These are phyloP conservation scores for Phaeoacremonium minimum DNA, from an alignment of 2,329 filamentous ascomycete genomes.

Conservation along the genomic window DNA sequence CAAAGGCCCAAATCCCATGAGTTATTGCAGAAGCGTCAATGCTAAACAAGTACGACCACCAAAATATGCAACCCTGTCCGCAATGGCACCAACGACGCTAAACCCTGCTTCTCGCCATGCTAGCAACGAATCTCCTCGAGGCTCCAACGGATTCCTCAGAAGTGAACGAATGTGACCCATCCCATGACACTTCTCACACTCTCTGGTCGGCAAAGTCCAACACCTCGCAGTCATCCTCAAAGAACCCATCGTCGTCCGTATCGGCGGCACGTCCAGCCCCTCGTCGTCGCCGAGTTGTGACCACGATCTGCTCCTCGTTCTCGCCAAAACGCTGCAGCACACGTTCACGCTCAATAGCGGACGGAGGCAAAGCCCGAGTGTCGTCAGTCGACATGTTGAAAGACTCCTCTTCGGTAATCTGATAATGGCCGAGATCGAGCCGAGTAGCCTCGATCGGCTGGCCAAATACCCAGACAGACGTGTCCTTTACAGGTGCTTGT, in stretches of 20 bases:
- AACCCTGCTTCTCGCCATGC: too few species aligned
- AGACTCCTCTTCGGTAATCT: conserved; percentile 44
- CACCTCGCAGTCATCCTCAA: conserved; percentile 90
- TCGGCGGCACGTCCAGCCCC: conserved; percentile 44
- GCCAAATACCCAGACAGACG: conserved; percentile 56
- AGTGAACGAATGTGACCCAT: neutral
- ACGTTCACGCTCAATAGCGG: conserved; percentile 53
- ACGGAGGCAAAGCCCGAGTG: conserved; percentile 55
- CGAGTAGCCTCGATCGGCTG: conserved; percentile 44
- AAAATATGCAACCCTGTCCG: too few species aligned
- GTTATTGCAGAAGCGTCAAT: too few species aligned
- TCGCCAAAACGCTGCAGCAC: conserved; percentile 51
- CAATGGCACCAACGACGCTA: too few species aligned
- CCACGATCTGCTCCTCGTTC: conserved; percentile 72
- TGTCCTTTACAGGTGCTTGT: conserved; percentile 19
- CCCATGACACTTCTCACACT: conserved; percentile 35
- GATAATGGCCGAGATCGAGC: conserved; percentile 47
- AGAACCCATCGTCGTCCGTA: conserved; percentile 70
- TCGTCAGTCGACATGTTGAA: conserved; percentile 46
- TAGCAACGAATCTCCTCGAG: too few species aligned
- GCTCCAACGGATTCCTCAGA: too few species aligned
- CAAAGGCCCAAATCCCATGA: too few species aligned
- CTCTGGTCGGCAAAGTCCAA: conserved; percentile 78
- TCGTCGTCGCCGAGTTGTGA: conserved; percentile 71
- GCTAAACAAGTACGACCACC: too few species aligned